Evolutionary conservation across 495 filamentous ascomycete species (phyloP), one percentile per base, ranked within the genome.

Genomic region (Hypoxylon intermedium): DNA sequence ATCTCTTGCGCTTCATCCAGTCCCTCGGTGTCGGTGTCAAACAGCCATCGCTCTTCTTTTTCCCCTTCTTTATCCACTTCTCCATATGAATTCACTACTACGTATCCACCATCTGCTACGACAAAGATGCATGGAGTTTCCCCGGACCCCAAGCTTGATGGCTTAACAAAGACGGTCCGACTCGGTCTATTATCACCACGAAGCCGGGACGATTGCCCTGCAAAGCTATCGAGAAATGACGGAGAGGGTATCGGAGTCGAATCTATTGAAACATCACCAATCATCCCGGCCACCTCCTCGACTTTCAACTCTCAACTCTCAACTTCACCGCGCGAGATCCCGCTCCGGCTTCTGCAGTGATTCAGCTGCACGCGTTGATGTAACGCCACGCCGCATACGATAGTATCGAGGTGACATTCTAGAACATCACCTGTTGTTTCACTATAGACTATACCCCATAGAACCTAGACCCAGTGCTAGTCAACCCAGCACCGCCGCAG

Each of bases 101-200:
- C n/a, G n/a, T n/a, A n/a, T n/a, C n/a, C n/a, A n/a, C n/a, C n/a
- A n/a, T n/a, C n/a, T n/a, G n/a, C n/a, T n/a, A n/a, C n/a, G n/a
- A n/a, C n/a, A n/a, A n/a, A n/a, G n/a, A n/a, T n/a, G n/a, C n/a
- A n/a, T 26, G 28, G 26, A 49, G 26, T 16, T 53, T 49, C 50
- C 43, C 36, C 18, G 28, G 47, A 13, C 20, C 15, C 46, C 37
- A 48, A 36, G 26, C n/a, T n/a, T 28, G 30, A 13, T 31, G 26
- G 40, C 33, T 41, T 44, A 59, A 33, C 52, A 53, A 36, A 65
- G 61, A 65, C 55, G 62, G 62, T 60, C 62, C 62, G 62, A 65
- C 41, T 65, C 62, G 62, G 62, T 56, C 36, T 40, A 47, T 53
- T 47, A 45, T 18, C 30, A 28, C 38, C 28, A 51, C 53, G 52